These are phyloP conservation scores for Pelagophyceae sp. DNA, from an alignment of 352 stramenopile genomes.

Conservation along the genomic window DNA sequence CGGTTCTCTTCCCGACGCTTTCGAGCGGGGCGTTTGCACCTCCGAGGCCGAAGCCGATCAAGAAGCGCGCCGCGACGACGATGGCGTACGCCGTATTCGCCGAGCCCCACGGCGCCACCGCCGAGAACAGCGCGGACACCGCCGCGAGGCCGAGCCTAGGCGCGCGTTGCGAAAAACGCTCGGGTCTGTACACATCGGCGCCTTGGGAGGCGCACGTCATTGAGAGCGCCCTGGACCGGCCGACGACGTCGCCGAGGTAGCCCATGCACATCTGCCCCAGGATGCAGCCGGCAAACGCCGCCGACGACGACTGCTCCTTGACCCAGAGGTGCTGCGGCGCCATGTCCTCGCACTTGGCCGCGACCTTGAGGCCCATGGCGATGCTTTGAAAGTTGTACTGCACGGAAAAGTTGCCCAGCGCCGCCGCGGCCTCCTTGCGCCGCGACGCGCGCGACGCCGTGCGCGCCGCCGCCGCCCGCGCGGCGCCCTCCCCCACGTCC, in stretches of 20 bases:
- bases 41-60: constrained; percentile 17
- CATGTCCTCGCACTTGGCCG: neutral
- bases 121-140: neutral
- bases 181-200: too few relatives aligned
- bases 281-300: constrained; percentile 8
- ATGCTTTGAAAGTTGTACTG: constrained; percentile 19
- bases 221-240: neutral
- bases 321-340: neutral
- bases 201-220: neutral
- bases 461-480: too few relatives aligned
- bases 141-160: neutral
- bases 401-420: constrained; percentile 4
- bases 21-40: too few relatives aligned
- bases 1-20: too few relatives aligned
- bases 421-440: neutral
- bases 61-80: neutral
- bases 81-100: neutral
- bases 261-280: constrained; percentile 12
- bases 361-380: neutral
- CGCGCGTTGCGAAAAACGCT: too few relatives aligned
- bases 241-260: constrained; percentile 10
- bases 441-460: too few relatives aligned
- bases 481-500: neutral
- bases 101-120: neutral
- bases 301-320: neutral